Evolutionary conservation across 116 monocot genomes (phyloP).

Genomic region (Zostera marina): DNA sequence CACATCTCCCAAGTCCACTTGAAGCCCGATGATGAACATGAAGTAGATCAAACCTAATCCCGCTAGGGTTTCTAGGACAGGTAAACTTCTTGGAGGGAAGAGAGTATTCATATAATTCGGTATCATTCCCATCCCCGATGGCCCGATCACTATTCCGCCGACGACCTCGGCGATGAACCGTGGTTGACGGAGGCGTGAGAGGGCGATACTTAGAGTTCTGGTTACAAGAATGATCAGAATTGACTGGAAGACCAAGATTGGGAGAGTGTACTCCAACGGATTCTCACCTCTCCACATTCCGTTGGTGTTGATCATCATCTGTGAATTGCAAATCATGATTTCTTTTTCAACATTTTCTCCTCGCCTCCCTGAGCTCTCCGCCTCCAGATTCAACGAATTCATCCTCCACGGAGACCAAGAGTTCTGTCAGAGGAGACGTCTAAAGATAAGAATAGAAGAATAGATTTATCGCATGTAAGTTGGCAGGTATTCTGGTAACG

Average conservation of each 20-base stretch:
- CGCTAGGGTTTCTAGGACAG: conserved; percentile 8
- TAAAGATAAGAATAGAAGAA: no score
- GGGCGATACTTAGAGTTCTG: conserved; percentile 29
- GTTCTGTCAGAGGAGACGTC: no score
- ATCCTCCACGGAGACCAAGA: no score
- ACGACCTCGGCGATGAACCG: conserved; percentile 54
- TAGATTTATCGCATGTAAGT: no score
- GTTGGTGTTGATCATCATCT: conserved; percentile 32
- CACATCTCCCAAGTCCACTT: conserved; percentile 3
- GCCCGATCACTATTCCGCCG: conserved; percentile 18
- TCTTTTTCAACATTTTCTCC: no score
- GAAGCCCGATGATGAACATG: conserved; percentile 17
- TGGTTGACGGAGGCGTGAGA: conserved; percentile 54
- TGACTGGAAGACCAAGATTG: conserved; percentile 53
- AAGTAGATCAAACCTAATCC: conserved; percentile 20
- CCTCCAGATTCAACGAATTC: no score
- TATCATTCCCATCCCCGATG: conserved; percentile 8
- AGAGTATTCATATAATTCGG: background rate
- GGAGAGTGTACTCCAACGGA: conserved; percentile 39
- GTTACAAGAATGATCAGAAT: conserved; percentile 33
- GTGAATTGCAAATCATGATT: conserved; percentile 27
- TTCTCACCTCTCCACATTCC: conserved; percentile 53
- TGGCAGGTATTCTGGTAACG: no score
- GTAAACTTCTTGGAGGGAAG: conserved; percentile 5
- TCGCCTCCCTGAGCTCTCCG: no score